Conservation (phyloP, 139 green algal genomes). For the Mesotaenium endlicherianum region DNA sequence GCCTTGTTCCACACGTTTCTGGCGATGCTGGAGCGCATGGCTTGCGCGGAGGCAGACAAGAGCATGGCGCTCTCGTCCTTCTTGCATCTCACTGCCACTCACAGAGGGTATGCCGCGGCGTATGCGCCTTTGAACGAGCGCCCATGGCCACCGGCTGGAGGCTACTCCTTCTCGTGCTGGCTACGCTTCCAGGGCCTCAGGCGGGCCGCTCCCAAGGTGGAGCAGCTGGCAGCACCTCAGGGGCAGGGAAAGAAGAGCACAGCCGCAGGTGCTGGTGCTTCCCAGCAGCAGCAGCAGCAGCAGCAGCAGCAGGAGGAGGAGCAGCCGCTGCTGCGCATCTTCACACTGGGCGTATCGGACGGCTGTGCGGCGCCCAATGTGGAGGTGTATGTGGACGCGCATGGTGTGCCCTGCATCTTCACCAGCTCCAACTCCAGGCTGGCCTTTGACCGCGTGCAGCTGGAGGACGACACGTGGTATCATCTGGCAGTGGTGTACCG, state of each 20-base stretch:
- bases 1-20: too few relatives aligned
- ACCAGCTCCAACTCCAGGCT: constrained; percentile 1
- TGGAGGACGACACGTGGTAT: constrained; percentile 29
- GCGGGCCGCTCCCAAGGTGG: background rate
- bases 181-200: constrained; percentile 18
- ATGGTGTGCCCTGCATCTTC: background rate
- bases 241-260: background rate
- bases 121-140: constrained; percentile 15
- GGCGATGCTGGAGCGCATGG: constrained; percentile 28
- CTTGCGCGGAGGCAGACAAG: background rate
- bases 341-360: background rate
- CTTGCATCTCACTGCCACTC: background rate
- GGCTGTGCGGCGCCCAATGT: background rate
- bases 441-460: background rate
- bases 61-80: background rate
- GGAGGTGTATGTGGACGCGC: background rate
- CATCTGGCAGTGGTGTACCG: constrained; percentile 34
- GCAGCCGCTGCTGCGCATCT: background rate
- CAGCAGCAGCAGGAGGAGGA: background rate
- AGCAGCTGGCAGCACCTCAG: background rate
- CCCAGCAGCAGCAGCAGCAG: background rate
- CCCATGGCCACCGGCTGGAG: constrained; percentile 32
- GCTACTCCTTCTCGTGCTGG: constrained; percentile 47
- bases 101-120: constrained; percentile 1
- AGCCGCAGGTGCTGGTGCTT: background rate